Evolutionary conservation across 768 basidiomycete species (phyloP).

Genomic region (Suillus americanus): DNA sequence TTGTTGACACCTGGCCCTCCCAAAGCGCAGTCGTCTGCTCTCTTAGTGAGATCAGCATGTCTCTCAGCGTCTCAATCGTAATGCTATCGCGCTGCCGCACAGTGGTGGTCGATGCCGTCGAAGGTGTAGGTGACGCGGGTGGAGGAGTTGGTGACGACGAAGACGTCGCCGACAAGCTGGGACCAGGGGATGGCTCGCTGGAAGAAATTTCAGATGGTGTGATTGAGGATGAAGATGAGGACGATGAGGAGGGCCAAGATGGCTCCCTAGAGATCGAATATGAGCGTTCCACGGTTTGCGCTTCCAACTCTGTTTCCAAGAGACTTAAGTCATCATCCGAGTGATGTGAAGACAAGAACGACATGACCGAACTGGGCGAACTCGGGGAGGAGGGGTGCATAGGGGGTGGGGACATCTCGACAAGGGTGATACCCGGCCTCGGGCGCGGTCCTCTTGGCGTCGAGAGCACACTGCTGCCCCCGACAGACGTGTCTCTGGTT

Average conservation of each 20-base stretch:
- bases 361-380: constrained; percentile 35
- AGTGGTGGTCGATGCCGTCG: constrained; percentile 37
- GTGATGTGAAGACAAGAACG: constrained; percentile 62
- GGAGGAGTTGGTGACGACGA: constrained; percentile 37
- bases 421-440: constrained; percentile 28
- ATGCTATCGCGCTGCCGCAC: constrained; percentile 34
- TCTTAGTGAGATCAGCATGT: constrained; percentile 56
- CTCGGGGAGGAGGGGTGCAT: constrained; percentile 39
- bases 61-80: constrained; percentile 45
- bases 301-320: constrained; percentile 39
- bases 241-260: constrained; percentile 39
- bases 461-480: constrained; percentile 41
- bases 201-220: constrained; percentile 36
- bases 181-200: constrained; percentile 33
- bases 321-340: constrained; percentile 62
- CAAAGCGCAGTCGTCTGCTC: constrained; percentile 59
- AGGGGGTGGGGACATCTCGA: constrained; percentile 45
- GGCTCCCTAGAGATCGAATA: constrained; percentile 9
- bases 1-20: constrained; percentile 61
- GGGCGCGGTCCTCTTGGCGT: constrained; percentile 27
- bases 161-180: constrained; percentile 40
- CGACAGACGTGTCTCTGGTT: constrained; percentile 44
- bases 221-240: constrained; percentile 29
- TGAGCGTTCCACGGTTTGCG: constrained; percentile 15
- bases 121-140: constrained; percentile 37